These are phyloP conservation scores for Cicer arietinum DNA, from an alignment of 306 rosid species.

Conservation along the genomic window DNA sequence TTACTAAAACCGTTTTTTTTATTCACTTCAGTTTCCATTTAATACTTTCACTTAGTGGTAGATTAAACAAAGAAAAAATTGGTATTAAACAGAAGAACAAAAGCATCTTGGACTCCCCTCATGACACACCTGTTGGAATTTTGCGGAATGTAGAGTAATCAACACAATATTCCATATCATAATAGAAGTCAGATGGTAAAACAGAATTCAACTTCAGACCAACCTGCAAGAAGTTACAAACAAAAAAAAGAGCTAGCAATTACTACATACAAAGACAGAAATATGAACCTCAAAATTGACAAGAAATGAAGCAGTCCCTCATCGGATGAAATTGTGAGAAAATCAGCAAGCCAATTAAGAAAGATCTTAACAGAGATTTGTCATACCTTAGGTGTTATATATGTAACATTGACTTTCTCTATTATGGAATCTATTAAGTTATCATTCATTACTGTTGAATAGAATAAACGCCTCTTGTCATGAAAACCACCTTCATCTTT, in stretches of 20 bases:
- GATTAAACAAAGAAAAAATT: slow-evolving; percentile 23
- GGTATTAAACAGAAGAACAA: slow-evolving; percentile 7
- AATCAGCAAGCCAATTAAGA: slow-evolving; percentile 23
- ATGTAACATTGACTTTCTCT: slow-evolving; percentile 69
- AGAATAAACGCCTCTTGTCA: slow-evolving; percentile 89
- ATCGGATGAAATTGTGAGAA: slow-evolving; percentile 15
- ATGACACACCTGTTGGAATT: slow-evolving; percentile 60
- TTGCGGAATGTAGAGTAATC: slow-evolving; percentile 87
- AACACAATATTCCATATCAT: slow-evolving; percentile 92
- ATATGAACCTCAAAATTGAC: slow-evolving; percentile 14
- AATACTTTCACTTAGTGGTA: neutral
- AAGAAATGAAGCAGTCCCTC: slow-evolving; percentile 20
- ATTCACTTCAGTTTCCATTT: neutral
- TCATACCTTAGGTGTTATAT: slow-evolving; percentile 72
- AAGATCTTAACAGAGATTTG: slow-evolving; percentile 35
- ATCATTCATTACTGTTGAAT: slow-evolving; percentile 88
- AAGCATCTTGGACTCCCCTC: slow-evolving; percentile 31
- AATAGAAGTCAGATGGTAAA: slow-evolving; percentile 67
- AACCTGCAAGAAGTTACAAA: slow-evolving; percentile 57
- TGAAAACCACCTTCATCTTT: slow-evolving; percentile 74
- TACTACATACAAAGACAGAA: slow-evolving; percentile 15
- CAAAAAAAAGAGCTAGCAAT: neutral
- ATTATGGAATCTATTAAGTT: slow-evolving; percentile 78
- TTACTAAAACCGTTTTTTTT: neutral
- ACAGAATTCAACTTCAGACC: slow-evolving; percentile 59